These are phyloP conservation scores for Beauveria medogensis DNA, from an alignment of 2,329 filamentous ascomycete genomes.

Conservation along the genomic window DNA sequence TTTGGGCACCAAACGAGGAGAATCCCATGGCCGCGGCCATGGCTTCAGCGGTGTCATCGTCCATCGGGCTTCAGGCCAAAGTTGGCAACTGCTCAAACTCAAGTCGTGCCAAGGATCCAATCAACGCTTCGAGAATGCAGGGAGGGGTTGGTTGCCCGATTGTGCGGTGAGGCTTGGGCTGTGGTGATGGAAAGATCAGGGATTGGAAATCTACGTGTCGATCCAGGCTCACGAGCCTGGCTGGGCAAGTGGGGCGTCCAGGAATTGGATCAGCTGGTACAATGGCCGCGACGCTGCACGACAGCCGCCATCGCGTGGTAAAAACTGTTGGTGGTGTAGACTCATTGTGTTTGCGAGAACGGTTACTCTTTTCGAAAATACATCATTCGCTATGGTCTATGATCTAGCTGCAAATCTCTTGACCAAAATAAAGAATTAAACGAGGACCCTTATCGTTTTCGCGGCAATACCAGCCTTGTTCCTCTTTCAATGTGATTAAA, in stretches of 20 bases:
- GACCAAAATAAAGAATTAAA: too few relatives aligned
- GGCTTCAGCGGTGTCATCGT: conserved; percentile 33
- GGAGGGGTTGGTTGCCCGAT: neutral
- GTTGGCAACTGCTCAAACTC: neutral
- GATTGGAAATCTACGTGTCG: neutral
- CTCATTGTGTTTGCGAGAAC: too few relatives aligned
- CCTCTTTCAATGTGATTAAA: neutral
- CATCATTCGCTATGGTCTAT: too few relatives aligned
- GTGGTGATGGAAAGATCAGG: neutral
- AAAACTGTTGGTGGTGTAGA: too few relatives aligned
- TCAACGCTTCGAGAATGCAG: too few relatives aligned
- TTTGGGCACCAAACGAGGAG: conserved; percentile 55
- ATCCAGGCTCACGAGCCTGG: neutral
- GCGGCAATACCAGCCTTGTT: too few relatives aligned
- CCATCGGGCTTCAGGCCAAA: neutral
- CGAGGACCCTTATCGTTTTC: too few relatives aligned
- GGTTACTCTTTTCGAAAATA: too few relatives aligned
- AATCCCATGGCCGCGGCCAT: conserved; percentile 68
- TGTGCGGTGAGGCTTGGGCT: neutral
- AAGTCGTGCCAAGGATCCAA: neutral
- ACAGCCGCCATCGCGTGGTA: too few relatives aligned
- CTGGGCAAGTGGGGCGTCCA: neutral
- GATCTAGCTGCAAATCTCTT: too few relatives aligned
- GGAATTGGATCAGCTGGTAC: neutral
- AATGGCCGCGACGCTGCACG: neutral